Evolutionary conservation across 1,139 yeast genomes (phyloP), one percentile per base, ranked within the genome.

Genomic region (Groenewaldozyma sp.): DNA sequence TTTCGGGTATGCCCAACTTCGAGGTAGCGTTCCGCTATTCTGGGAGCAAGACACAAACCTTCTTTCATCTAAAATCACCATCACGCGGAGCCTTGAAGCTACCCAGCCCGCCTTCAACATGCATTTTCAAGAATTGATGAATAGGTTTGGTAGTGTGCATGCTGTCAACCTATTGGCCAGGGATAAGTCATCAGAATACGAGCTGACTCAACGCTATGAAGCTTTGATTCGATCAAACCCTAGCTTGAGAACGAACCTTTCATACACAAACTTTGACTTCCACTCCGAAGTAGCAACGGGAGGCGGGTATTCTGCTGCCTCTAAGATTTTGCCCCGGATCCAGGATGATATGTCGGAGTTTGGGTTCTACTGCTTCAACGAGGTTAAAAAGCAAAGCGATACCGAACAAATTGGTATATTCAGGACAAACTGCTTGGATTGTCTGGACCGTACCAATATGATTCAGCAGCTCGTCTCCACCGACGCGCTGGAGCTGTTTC

Each of bases 11-110:
- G 76, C 82, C 1, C 95, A 88, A 59, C 74, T 91, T 13, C 70
- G 99, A 58, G 99, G 99, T 2, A 82, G 95, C 13, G 91, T 91
- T 2, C 98, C 99, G 0, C 71, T 93, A 1, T 93, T 93, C 56
- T 93, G 98, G 98, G 98, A 93, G 58, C 99, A 93, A 59, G 97
- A 88, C 54, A 78, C 94, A 1, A 80, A 84, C 10, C 63, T 79
- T 41, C 64, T 79, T n/a, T 56, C 77, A 35, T 81, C 91, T 14
- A 91, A 88, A 58, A 84, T 91, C 37, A 82, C 83, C 28, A 71
- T 93, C 10, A 87, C 96, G 0, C 70, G 98, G 52, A 83, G 95
- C 1, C 63, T 73, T 21, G 97, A 87, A 49, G 98, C 97, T 0
- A 79, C 97, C 0, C 95, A 86, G 53, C 94, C 95, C 0, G 76